Evolutionary conservation across 177 flowering plant species (phyloP).

Genomic region (Vitis hybrid): DNA sequence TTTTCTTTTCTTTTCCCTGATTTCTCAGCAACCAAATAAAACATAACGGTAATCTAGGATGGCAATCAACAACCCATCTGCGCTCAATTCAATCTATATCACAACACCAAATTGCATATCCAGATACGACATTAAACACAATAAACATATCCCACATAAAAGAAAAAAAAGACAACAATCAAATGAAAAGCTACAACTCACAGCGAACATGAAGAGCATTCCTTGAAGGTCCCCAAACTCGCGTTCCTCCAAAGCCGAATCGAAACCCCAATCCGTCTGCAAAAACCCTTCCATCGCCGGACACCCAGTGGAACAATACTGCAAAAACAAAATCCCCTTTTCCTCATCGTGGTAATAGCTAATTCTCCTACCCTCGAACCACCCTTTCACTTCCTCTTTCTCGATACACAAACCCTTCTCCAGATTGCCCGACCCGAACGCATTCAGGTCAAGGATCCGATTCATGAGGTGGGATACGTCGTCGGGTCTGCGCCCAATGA

Average conservation of each 20-base stretch:
- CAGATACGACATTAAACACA: neutral
- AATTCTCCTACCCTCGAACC: conserved; percentile 52
- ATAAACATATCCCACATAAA: neutral
- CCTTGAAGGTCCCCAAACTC: conserved; percentile 76
- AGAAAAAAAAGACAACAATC: neutral
- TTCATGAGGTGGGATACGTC: conserved; percentile 60
- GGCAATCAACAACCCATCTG: no score
- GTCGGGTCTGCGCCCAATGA: conserved; percentile 50
- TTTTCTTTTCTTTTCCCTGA: no score
- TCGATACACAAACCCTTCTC: conserved; percentile 28
- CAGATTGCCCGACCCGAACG: conserved; percentile 65
- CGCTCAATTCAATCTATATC: no score
- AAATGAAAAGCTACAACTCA: conserved; percentile 24
- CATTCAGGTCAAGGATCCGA: conserved; percentile 61
- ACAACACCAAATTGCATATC: no score
- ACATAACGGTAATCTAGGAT: no score
- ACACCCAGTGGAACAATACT: conserved; percentile 33
- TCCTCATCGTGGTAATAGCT: conserved; percentile 61
- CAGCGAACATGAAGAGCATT: conserved; percentile 83
- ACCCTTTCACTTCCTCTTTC: conserved; percentile 38
- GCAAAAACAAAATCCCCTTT: conserved; percentile 64
- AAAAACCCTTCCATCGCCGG: conserved; percentile 22
- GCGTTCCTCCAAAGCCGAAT: conserved; percentile 46
- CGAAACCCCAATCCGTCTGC: conserved; percentile 28
- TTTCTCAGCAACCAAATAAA: no score